Percentiles rank a stretch among this genome's conserved stretches.
Evolutionary conservation across 306 rosid species (phyloP).

Genomic region (Acacia crassicarpa): DNA sequence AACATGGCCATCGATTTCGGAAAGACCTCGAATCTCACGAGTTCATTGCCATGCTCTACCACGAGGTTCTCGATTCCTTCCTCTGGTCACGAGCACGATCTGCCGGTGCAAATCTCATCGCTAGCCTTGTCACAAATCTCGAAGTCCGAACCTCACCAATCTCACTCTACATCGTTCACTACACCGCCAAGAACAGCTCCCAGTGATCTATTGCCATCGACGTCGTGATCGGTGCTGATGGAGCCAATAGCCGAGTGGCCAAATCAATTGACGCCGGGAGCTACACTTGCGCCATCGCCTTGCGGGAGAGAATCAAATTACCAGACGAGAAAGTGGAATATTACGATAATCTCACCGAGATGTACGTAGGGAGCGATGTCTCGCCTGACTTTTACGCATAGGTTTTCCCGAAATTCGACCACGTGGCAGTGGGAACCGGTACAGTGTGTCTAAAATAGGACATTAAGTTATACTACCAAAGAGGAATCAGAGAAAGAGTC

Average conservation of each 20-base stretch:
- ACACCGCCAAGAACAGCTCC: conserved; percentile 40
- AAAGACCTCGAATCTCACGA: conserved; percentile 66
- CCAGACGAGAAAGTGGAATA: conserved; percentile 79
- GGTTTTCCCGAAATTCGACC: conserved; percentile 93
- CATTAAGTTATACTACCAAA: conserved; percentile 57
- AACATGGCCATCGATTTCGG: conserved; percentile 87
- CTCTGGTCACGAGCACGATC: conserved; percentile 77
- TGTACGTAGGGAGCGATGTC: conserved; percentile 80
- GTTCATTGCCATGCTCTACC: conserved; percentile 92
- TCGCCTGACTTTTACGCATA: conserved; percentile 95
- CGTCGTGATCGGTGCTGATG: conserved; percentile 85
- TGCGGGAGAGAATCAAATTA: conserved; percentile 77
- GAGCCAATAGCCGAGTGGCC: conserved; percentile 83
- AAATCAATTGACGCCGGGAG: conserved; percentile 69
- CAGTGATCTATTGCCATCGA: conserved; percentile 56
- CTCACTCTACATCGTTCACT: conserved; percentile 63
- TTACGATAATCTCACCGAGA: conserved; percentile 74
- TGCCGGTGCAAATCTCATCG: conserved; percentile 55
- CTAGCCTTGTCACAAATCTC: conserved; percentile 64
- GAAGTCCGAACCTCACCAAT: conserved; percentile 43
- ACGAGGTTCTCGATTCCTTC: conserved; percentile 84
- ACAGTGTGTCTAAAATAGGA: conserved; percentile 64
- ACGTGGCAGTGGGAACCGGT: conserved; percentile 96
- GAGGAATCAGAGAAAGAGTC: conserved; percentile 65
- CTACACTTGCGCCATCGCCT: conserved; percentile 79